These are phyloP conservation scores for Skeletonema costatum DNA, from an alignment of 108 stramenopile genomes.

Conservation along the genomic window DNA sequence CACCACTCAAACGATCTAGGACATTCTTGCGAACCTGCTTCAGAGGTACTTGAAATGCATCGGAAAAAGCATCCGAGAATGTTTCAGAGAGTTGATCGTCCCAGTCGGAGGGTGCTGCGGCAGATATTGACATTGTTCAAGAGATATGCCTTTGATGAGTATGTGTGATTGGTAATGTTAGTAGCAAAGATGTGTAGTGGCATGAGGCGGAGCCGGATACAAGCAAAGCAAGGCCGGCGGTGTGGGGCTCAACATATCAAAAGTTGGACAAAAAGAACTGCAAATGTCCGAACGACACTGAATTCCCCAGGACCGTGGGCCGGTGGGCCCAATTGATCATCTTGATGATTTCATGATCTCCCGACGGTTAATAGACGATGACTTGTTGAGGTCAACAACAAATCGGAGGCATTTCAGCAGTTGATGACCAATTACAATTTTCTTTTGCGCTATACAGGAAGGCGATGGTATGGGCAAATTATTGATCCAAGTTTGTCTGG, in stretches of 20 bases:
- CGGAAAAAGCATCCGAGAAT: background rate
- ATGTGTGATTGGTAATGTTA: too few species aligned
- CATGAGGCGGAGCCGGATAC: too few species aligned
- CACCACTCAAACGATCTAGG: background rate
- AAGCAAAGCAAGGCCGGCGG: too few species aligned
- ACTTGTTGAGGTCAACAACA: constrained; percentile 32
- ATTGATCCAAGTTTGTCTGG: background rate
- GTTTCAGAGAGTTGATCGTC: background rate
- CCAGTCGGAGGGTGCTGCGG: background rate
- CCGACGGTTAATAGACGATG: constrained; percentile 29
- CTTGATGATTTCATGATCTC: too few species aligned
- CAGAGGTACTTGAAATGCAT: background rate
- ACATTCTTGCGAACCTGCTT: background rate
- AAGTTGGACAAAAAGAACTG: too few species aligned
- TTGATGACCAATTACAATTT: constrained; percentile 36
- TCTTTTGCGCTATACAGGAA: constrained; percentile 26
- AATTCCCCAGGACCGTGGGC: too few species aligned
- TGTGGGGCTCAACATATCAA: too few species aligned
- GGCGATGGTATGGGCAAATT: constrained; percentile 36
- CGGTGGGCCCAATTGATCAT: too few species aligned
- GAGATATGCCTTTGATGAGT: too few species aligned
- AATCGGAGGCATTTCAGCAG: constrained; percentile 13
- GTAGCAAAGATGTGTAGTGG: too few species aligned
- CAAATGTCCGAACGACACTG: too few species aligned
- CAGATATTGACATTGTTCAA: background rate